Conservation (phyloP, 208 protist species). For the Acanthamoeba sp. region DNA sequence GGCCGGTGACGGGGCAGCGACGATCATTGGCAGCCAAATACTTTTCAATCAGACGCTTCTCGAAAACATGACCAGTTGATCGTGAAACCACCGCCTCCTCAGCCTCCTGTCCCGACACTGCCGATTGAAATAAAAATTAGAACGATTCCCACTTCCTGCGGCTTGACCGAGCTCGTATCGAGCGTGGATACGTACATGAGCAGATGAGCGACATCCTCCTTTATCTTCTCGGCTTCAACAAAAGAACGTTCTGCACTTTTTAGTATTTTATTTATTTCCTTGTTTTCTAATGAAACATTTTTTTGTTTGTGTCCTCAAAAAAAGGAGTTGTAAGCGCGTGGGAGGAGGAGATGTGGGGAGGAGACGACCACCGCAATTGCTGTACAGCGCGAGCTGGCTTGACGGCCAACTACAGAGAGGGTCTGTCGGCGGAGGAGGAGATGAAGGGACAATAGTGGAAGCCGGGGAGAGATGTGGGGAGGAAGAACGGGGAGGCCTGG, state of each 20-base stretch:
- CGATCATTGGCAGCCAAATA: slow-evolving; percentile 94
- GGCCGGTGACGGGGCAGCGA: slow-evolving; percentile 95
- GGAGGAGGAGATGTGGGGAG: not conserved
- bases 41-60: slow-evolving; percentile 95
- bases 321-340: not conserved
- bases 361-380: not conserved
- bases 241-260: not conserved
- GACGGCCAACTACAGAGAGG: no score
- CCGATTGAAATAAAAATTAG: not conserved
- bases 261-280: no score
- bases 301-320: no score
- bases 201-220: slow-evolving; percentile 10
- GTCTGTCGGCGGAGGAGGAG: not conserved
- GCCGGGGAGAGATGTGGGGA: not conserved
- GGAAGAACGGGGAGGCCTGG: not conserved
- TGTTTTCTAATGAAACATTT: no score
- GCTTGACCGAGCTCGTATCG: no score
- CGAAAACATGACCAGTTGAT: slow-evolving; percentile 96
- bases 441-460: not conserved
- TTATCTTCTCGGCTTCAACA: not conserved
- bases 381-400: no score
- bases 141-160: not conserved
- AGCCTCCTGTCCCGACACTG: slow-evolving; percentile 91
- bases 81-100: slow-evolving; percentile 96
- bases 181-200: not conserved